phyloP scores from a whole-genome alignment of 768 basidiomycete genomes.

The Pisolithus orientalis region DNA sequence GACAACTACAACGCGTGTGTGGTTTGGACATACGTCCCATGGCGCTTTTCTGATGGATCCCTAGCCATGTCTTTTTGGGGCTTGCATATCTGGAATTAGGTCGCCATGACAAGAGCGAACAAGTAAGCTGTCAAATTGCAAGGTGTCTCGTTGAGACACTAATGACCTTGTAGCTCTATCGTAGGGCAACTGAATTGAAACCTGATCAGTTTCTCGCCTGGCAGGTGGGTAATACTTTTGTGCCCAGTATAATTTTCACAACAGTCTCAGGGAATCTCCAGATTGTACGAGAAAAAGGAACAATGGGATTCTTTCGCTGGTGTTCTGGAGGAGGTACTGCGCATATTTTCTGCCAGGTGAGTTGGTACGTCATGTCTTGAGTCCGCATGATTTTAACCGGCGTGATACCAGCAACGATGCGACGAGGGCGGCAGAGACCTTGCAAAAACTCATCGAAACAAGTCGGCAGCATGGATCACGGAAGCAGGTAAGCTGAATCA shows the following conservation, averaged over 20 bases:
- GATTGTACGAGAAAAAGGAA: slow-evolving; percentile 60
- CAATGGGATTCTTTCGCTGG: slow-evolving; percentile 54
- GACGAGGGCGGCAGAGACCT: slow-evolving; percentile 69
- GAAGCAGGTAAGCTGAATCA: slow-evolving; percentile 41
- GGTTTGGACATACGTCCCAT: not conserved
- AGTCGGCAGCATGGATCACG: slow-evolving; percentile 55
- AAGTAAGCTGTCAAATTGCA: slow-evolving; percentile 46
- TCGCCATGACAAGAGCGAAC: slow-evolving; percentile 69
- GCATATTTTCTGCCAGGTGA: slow-evolving; percentile 54
- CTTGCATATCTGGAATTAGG: slow-evolving; percentile 74
- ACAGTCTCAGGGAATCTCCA: slow-evolving; percentile 54
- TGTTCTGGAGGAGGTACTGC: slow-evolving; percentile 49
- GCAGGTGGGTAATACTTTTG: slow-evolving; percentile 51
- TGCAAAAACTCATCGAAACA: slow-evolving; percentile 71
- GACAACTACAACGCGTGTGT: slow-evolving; percentile 86
- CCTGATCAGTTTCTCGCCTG: slow-evolving; percentile 72
- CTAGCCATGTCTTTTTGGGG: slow-evolving; percentile 81
- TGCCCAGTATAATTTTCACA: slow-evolving; percentile 9
- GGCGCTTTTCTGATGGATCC: slow-evolving; percentile 1
- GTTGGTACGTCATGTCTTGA: slow-evolving; percentile 12
- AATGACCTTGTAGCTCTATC: slow-evolving; percentile 54
- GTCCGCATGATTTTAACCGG: not conserved
- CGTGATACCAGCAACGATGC: slow-evolving; percentile 55
- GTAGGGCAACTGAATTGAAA: slow-evolving; percentile 64
- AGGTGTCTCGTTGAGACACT: slow-evolving; percentile 4